These are phyloP conservation scores for Crithidia bombi DNA, from an alignment of 208 protist genomes.

Conservation along the genomic window DNA sequence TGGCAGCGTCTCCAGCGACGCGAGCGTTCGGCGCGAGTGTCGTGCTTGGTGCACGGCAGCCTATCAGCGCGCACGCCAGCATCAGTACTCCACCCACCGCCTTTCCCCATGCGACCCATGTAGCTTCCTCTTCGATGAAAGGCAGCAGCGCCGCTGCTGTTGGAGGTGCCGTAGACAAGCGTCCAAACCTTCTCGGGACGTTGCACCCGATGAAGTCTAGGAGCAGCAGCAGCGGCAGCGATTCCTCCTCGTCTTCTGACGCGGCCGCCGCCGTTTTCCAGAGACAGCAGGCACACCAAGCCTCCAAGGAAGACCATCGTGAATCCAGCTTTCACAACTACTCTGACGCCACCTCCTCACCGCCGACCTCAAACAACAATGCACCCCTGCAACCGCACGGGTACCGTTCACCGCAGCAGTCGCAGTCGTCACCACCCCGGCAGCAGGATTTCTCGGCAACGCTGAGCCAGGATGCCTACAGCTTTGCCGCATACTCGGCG, in stretches of 20 bases:
- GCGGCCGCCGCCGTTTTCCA: constrained; percentile 6
- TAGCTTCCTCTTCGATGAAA: not conserved
- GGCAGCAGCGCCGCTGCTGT: not conserved
- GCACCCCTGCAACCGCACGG: not conserved
- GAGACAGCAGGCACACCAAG: not conserved
- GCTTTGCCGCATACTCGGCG: constrained; percentile 22
- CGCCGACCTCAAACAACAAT: constrained; percentile 1
- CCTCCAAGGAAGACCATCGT: constrained; percentile 4
- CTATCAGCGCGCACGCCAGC: constrained; percentile 17
- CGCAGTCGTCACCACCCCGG: not conserved
- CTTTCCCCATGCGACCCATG: not conserved
- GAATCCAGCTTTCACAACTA: constrained; percentile 37
- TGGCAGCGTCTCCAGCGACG: not conserved
- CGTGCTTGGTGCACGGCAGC: constrained; percentile 27
- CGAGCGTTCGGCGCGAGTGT: constrained; percentile 16
- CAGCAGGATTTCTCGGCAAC: constrained; percentile 7
- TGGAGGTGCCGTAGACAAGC: not conserved
- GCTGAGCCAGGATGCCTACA: constrained; percentile 32
- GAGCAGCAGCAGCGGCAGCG: not conserved
- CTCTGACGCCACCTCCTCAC: constrained; percentile 17
- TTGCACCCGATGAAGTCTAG: constrained; percentile 1
- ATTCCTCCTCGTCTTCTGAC: constrained; percentile 22
- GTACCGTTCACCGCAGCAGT: not conserved
- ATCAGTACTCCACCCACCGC: not conserved
- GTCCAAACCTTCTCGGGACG: not conserved